Evolutionary conservation across 371 early-diverging fungal genomes (phyloP), one percentile per base, ranked within the genome.

Genomic region (Blakeslea trispora): DNA sequence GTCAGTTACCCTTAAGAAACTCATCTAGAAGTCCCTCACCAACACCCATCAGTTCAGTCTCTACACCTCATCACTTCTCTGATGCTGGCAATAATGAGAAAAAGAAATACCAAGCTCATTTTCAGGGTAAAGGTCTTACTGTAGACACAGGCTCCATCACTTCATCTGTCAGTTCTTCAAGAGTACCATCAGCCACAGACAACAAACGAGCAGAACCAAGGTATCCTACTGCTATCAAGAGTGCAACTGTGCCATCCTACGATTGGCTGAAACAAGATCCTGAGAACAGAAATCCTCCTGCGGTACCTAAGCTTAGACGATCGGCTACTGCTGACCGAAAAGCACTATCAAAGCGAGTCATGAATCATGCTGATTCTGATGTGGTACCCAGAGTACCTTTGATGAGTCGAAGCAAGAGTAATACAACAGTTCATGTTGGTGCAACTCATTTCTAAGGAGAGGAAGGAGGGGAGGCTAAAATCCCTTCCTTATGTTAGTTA

Each of bases 81-180:
- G n/a, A n/a, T n/a, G n/a, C n/a, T n/a, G n/a, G n/a, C n/a, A n/a
- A n/a, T n/a, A n/a, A n/a, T n/a, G 47, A 59, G 50, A 49, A 60
- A 56, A 50, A 64, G 51, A 48, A 62, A 40, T 69, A 67, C 34
- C 52, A 63, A 47, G 35, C 64, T 1, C 70, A 62, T 11, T 76
- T 73, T 9, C 69, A 73, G 58, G 73, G 57, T 19, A 64, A 64
- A 35, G 74, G 74, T 17, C 57, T 77, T 13, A 77, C 59, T 22
- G 69, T 77, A 4, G 56, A 77, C 40, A 77, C 77, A 2, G 41
- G 50, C 2, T 14, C 44, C 32, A 43, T 44, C 31, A 22, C 32
- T 5, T 35, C 34, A 8, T 17, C 53, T 15, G 21, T n/a, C 6
- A 18, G 37, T 40, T n/a, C 22, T 8, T 23, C 35, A 7, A 40